Evolutionary conservation across 768 basidiomycete species (phyloP).

Genomic region (Psilocybe cyanescens): DNA sequence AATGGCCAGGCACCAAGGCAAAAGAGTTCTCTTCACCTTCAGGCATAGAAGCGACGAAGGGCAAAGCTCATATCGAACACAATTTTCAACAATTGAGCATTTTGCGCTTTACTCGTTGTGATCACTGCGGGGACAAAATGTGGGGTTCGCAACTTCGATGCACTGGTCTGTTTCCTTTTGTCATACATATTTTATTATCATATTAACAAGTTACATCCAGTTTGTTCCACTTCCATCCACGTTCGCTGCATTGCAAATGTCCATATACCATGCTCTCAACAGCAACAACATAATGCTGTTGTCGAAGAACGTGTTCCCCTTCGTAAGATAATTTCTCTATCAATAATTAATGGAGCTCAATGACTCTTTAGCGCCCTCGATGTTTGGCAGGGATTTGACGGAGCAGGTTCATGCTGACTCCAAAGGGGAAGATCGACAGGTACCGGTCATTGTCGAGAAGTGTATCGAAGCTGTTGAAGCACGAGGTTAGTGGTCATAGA

Average conservation of each 20-base stretch:
- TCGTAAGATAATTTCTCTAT: constrained; percentile 35
- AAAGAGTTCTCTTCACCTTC: constrained; percentile 46
- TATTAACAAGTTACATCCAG: constrained; percentile 40
- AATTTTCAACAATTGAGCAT: constrained; percentile 89
- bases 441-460: constrained; percentile 93
- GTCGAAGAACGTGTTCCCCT: constrained; percentile 40
- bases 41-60: constrained; percentile 36
- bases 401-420: constrained; percentile 82
- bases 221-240: constrained; percentile 86
- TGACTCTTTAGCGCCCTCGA: constrained; percentile 66
- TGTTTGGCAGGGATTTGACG: constrained; percentile 89
- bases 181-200: background rate
- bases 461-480: constrained; percentile 94
- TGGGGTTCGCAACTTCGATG: constrained; percentile 98
- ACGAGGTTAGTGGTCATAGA: constrained; percentile 56
- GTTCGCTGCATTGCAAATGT: constrained; percentile 81
- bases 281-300: constrained; percentile 43
- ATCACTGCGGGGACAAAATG: constrained; percentile 97
- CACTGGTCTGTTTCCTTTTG: constrained; percentile 60
- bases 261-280: constrained; percentile 66
- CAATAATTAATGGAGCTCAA: background rate
- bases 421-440: constrained; percentile 57
- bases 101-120: constrained; percentile 88
- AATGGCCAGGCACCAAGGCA: constrained; percentile 66
- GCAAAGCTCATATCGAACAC: constrained; percentile 60